Percentiles rank a stretch among this genome's conserved stretches.
phyloP scores from a whole-genome alignment of 805 yeast species.

The Yarrowia osloensis region DNA sequence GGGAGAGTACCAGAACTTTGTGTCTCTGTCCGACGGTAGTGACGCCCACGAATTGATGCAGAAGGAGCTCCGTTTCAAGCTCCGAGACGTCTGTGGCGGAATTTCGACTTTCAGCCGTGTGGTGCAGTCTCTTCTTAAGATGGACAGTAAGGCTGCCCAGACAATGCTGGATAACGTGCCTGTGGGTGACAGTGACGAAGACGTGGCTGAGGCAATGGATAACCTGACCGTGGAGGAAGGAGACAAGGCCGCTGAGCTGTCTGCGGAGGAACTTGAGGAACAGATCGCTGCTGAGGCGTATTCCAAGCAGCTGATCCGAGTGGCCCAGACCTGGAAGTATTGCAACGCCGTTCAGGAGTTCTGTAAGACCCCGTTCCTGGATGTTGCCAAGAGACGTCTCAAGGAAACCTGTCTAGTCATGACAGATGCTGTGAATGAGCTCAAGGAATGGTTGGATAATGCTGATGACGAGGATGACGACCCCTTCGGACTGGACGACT shows the following conservation, averaged over 20 bases:
- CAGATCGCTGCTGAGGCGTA: constrained; percentile 1
- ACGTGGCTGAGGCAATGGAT: neutral
- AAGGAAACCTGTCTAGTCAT: constrained; percentile 5
- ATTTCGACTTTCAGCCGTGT: constrained; percentile 12
- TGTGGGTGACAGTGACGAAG: constrained; percentile 22
- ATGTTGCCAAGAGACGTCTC: constrained; percentile 1
- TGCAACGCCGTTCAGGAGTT: constrained; percentile 20
- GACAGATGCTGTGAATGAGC: constrained; percentile 13
- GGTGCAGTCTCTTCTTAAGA: constrained; percentile 11
- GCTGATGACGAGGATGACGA: constrained; percentile 27
- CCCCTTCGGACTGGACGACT: constrained; percentile 24
- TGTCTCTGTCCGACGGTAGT: constrained; percentile 21
- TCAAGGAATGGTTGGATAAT: constrained; percentile 10
- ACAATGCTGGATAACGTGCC: constrained; percentile 14
- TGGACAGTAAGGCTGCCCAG: constrained; percentile 18
- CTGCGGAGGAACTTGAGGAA: constrained; percentile 13
- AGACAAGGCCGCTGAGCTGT: neutral
- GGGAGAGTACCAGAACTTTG: constrained; percentile 25
- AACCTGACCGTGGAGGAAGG: neutral
- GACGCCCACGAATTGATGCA: constrained; percentile 10
- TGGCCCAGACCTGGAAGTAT: constrained; percentile 31
- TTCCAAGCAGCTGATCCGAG: constrained; percentile 26
- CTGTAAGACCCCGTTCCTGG: constrained; percentile 17
- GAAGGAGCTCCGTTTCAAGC: constrained; percentile 17
- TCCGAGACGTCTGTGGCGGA: constrained; percentile 13